Evolutionary conservation across 805 yeast species (phyloP).

Genomic region (Candida xyloterini): DNA sequence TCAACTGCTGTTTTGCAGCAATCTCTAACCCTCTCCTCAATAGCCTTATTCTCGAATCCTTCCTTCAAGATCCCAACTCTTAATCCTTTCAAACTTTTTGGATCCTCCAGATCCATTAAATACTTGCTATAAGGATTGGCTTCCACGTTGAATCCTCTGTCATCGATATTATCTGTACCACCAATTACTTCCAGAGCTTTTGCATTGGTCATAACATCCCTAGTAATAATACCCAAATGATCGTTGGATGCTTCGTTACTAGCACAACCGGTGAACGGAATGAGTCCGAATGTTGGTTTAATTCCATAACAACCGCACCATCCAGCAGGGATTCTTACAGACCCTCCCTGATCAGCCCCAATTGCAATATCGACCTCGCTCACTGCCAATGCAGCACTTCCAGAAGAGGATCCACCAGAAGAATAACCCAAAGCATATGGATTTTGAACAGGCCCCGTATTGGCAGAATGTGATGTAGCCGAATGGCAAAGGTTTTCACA

Average conservation of each 20-base stretch:
- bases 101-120: slow-evolving; percentile 24
- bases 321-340: slow-evolving; percentile 45
- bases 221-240: slow-evolving; percentile 37
- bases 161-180: slow-evolving; percentile 35
- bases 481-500: slow-evolving; percentile 35
- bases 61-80: slow-evolving; percentile 35
- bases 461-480: slow-evolving; percentile 30
- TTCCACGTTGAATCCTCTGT: slow-evolving; percentile 16
- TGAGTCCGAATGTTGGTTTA: slow-evolving; percentile 47
- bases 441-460: slow-evolving; percentile 42
- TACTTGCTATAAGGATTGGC: slow-evolving; percentile 21
- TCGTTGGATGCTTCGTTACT: slow-evolving; percentile 34
- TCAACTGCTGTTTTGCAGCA: slow-evolving; percentile 28
- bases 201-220: slow-evolving; percentile 34
- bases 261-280: slow-evolving; percentile 37
- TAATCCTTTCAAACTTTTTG: slow-evolving; percentile 25
- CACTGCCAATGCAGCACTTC: slow-evolving; percentile 39
- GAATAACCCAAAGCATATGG: slow-evolving; percentile 35
- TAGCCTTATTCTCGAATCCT: slow-evolving; percentile 32
- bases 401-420: slow-evolving; percentile 50
- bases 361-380: slow-evolving; percentile 39
- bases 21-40: slow-evolving; percentile 28
- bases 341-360: slow-evolving; percentile 41
- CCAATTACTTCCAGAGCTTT: slow-evolving; percentile 33
- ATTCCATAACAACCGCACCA: slow-evolving; percentile 36